Conservation (phyloP, 176 grass and related monocot species). For the Raddia distichophylla region DNA sequence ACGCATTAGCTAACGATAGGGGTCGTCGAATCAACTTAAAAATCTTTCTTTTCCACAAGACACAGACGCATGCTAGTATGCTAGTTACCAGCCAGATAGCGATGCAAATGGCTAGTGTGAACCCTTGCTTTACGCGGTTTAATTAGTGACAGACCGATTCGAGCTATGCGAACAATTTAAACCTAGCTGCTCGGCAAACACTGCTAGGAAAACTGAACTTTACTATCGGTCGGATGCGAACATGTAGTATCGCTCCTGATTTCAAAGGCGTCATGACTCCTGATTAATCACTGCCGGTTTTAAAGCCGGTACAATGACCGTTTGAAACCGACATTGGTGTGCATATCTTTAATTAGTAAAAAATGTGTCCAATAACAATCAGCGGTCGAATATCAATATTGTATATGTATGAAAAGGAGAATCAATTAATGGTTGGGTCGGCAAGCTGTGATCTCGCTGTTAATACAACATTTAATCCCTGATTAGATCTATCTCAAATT, state of each 20-base stretch:
- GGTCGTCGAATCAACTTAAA: slow-evolving; percentile 32
- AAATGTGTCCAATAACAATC: neutral
- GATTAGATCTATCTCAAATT: neutral
- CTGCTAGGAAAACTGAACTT: no score
- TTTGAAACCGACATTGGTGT: no score
- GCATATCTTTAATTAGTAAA: no score
- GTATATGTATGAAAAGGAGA: neutral
- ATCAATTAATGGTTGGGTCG: neutral
- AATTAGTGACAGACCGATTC: neutral
- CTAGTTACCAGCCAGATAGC: neutral
- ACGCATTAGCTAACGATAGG: neutral
- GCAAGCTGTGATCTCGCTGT: neutral
- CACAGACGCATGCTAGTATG: neutral
- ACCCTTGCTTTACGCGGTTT: neutral
- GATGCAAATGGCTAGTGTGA: slow-evolving; percentile 13
- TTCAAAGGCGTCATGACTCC: no score
- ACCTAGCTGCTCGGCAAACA: neutral
- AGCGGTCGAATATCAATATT: neutral
- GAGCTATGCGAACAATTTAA: neutral
- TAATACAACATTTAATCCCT: neutral
- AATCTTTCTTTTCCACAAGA: neutral
- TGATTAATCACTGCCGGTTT: no score
- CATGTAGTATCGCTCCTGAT: no score
- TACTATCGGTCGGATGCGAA: no score
- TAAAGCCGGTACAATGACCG: no score